These are phyloP conservation scores for Penicillium thymicola DNA, from an alignment of 2,329 filamentous ascomycete species.

Conservation along the genomic window DNA sequence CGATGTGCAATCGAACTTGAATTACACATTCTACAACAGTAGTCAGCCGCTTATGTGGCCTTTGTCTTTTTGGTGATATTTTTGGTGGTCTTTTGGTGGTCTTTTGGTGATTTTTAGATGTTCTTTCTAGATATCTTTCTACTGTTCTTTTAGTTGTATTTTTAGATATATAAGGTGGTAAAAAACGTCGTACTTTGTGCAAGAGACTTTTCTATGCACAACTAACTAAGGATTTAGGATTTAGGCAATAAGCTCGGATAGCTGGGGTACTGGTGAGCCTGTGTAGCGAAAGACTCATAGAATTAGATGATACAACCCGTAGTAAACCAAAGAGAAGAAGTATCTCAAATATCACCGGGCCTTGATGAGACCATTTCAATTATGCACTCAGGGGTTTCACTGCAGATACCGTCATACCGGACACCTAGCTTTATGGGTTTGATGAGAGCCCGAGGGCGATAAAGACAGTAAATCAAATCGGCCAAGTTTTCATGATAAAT, in stretches of 20 bases:
- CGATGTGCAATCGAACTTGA: neutral
- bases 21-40: neutral
- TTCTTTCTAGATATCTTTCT: too few species aligned
- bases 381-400: slow-evolving; percentile 1
- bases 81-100: too few species aligned
- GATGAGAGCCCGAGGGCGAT: neutral
- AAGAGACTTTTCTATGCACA: too few species aligned
- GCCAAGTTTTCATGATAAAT: neutral
- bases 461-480: neutral
- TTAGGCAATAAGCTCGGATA: neutral
- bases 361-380: neutral
- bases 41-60: too few species aligned
- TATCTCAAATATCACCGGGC: neutral
- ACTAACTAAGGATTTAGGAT: too few species aligned
- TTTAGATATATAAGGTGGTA: too few species aligned
- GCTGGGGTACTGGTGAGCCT: neutral
- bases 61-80: too few species aligned
- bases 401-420: neutral
- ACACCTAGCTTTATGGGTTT: neutral
- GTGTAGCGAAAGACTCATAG: neutral
- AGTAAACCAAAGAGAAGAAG: neutral
- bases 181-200: too few species aligned
- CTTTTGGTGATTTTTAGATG: too few species aligned
- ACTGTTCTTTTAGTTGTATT: too few species aligned
- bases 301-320: neutral